Conservation (phyloP, 2,329 filamentous ascomycete species). For the Chaetomiaceae sp. region DNA sequence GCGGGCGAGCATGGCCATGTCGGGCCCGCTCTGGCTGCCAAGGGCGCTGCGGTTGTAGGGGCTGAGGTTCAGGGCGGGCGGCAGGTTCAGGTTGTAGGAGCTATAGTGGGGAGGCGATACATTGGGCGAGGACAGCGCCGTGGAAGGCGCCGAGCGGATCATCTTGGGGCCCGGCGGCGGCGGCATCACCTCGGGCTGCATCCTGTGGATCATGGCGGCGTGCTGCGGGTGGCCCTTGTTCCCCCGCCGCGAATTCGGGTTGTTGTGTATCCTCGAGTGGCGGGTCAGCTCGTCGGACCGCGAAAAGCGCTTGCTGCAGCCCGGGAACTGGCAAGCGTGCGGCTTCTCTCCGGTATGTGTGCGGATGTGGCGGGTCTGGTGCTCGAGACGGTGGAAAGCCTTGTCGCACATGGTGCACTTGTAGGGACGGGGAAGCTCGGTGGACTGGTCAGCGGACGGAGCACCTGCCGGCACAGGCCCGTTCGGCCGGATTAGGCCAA, state of each 20-base stretch:
- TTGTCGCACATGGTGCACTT: constrained; percentile 98
- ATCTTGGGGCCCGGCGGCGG: constrained; percentile 69
- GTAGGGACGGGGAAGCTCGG: constrained; percentile 88
- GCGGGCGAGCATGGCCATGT: constrained; percentile 56
- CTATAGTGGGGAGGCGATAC: constrained; percentile 90
- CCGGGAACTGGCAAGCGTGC: constrained; percentile 89
- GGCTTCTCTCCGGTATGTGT: constrained; percentile 98
- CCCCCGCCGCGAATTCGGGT: constrained; percentile 89
- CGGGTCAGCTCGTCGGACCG: constrained; percentile 93
- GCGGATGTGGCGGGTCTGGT: constrained; percentile 85
- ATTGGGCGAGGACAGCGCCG: constrained; percentile 84
- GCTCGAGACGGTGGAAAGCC: constrained; percentile 95
- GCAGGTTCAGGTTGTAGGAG: constrained; percentile 47
- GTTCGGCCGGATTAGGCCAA: constrained; percentile 55
- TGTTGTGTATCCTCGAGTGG: constrained; percentile 97
- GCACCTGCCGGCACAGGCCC: constrained; percentile 53
- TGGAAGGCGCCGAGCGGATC: constrained; percentile 81
- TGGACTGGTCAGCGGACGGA: constrained; percentile 51
- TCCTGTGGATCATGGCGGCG: constrained; percentile 37
- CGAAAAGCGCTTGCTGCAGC: constrained; percentile 95
- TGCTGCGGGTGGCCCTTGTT: constrained; percentile 63
- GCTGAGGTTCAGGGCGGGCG: constrained; percentile 41
- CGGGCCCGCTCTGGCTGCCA: constrained; percentile 39
- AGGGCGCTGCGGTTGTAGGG: constrained; percentile 41
- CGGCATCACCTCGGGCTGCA: constrained; percentile 63